Conservation (phyloP, 768 basidiomycete genomes). For the Mrakia blollopis region DNA sequence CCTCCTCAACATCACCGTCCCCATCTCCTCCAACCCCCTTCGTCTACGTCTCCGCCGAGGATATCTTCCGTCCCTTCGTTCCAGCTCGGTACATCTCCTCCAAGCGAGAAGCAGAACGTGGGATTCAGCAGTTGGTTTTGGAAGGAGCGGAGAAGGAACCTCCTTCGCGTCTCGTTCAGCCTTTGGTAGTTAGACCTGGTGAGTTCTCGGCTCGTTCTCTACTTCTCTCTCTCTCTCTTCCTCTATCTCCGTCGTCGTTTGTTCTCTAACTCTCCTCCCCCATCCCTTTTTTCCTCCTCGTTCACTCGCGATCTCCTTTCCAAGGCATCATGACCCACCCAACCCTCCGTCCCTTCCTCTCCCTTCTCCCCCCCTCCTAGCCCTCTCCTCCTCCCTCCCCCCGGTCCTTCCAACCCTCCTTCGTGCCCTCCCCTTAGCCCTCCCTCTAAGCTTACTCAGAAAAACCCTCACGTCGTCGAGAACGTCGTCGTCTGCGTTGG, state of each 20-base stretch:
- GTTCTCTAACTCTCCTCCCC: no score
- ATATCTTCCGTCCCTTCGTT: constrained; percentile 81
- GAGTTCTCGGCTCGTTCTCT: constrained; percentile 42
- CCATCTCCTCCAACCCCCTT: constrained; percentile 49
- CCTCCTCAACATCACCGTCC: constrained; percentile 20
- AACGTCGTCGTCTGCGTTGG: constrained; percentile 32
- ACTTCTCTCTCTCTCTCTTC: neutral
- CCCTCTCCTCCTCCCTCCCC: constrained; percentile 66
- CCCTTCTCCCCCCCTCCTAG: constrained; percentile 78
- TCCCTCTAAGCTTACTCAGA: constrained; percentile 23
- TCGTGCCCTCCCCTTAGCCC: constrained; percentile 50
- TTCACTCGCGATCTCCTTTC: neutral
- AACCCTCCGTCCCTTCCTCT: constrained; percentile 81
- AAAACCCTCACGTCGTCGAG: neutral
- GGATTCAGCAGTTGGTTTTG: constrained; percentile 53
- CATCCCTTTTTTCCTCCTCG: neutral
- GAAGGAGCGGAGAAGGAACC: neutral
- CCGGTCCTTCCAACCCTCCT: constrained; percentile 65
- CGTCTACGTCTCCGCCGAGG: constrained; percentile 91
- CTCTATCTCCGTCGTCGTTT: neutral
- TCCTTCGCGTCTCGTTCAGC: neutral
- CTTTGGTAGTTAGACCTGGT: constrained; percentile 85
- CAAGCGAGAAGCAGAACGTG: constrained; percentile 83
- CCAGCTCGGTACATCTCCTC: constrained; percentile 81
- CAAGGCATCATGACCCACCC: constrained; percentile 94